phyloP scores from a whole-genome alignment of 176 grass and related monocot genomes.

The Sorghum bicolor region Sorghum_bicolor_NCBIv3 NC_012873.2:50977501-50978000 shows the following conservation, averaged over 20 bases:
- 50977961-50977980: too few species aligned
- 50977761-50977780: background rate
- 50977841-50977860: too few species aligned
- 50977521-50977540: background rate
- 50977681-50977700: background rate
- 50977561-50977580: too few species aligned
- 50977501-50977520: background rate
- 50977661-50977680: background rate
- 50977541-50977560: background rate
- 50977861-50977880: too few species aligned
- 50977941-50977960: too few species aligned
- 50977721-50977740: background rate
- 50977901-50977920: too few species aligned
- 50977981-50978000: too few species aligned
- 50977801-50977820: too few species aligned
- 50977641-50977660: background rate
- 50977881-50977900: too few species aligned
- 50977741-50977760: background rate
- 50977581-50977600: background rate
- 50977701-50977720: background rate
- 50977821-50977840: too few species aligned
- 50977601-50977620: background rate
- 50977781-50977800: background rate
- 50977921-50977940: too few species aligned
- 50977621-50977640: background rate